Conservation (phyloP, 2,329 filamentous ascomycete species). For the Coniella lustricola region DNA sequence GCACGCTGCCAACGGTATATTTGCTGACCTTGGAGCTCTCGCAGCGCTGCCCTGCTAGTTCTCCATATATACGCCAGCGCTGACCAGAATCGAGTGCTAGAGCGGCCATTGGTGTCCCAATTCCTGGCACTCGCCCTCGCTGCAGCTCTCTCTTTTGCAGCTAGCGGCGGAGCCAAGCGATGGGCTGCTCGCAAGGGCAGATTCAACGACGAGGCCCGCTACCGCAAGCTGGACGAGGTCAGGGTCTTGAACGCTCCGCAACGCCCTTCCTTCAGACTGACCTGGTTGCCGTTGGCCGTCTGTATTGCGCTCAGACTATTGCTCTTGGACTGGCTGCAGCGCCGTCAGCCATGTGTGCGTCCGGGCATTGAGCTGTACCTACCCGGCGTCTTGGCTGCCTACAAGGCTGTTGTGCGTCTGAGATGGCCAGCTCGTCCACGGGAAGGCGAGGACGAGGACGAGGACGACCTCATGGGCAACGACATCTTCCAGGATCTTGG, state of each 20-base stretch:
- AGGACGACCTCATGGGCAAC: constrained; percentile 38
- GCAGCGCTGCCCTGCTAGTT: constrained; percentile 9
- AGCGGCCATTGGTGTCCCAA: constrained; percentile 41
- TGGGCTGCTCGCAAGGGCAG: constrained; percentile 40
- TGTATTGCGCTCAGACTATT: constrained; percentile 42
- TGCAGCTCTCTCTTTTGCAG: constrained; percentile 32
- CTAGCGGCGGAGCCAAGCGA: constrained; percentile 37
- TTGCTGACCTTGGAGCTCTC: background rate
- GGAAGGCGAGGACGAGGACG: constrained; percentile 29
- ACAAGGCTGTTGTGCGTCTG: constrained; percentile 36
- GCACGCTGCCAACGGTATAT: too few relatives aligned
- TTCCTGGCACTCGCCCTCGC: constrained; percentile 40
- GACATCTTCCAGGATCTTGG: constrained; percentile 40
- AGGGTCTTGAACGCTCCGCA: constrained; percentile 31
- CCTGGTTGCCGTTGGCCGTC: constrained; percentile 35
- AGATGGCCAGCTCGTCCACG: constrained; percentile 21
- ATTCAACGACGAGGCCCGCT: constrained; percentile 28
- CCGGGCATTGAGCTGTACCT: constrained; percentile 46
- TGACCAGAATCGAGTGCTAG: constrained; percentile 44
- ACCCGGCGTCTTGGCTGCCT: constrained; percentile 35
- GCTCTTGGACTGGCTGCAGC: constrained; percentile 37
- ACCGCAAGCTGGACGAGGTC: constrained; percentile 28
- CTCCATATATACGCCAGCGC: constrained; percentile 20
- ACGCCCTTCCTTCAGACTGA: constrained; percentile 38
- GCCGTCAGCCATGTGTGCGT: constrained; percentile 43